These are phyloP conservation scores for Paramecium sonneborni DNA, from an alignment of 73 alveolate species.

Conservation along the genomic window DNA sequence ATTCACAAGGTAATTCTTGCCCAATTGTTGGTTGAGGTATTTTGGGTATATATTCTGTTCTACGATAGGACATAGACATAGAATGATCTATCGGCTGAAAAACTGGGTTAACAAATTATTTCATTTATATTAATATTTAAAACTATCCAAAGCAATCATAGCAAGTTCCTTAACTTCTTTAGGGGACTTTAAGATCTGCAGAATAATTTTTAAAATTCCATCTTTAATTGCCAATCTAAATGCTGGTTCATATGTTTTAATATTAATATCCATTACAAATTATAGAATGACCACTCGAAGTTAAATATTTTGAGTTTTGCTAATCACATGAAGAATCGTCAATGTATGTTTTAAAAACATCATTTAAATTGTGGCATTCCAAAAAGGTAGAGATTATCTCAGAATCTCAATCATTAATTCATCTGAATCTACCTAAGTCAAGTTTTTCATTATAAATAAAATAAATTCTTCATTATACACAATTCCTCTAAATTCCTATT, in stretches of 20 bases:
- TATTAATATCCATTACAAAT: background rate
- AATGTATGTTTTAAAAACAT: constrained; percentile 1
- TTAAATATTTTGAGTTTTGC: background rate
- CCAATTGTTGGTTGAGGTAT: background rate
- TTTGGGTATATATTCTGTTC: background rate
- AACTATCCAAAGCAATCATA: constrained; percentile 22
- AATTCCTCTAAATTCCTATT: background rate
- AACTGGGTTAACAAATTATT: constrained; percentile 42
- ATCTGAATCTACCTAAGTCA: constrained; percentile 8
- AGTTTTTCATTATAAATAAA: background rate
- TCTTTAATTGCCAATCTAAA: background rate
- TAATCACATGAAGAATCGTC: background rate
- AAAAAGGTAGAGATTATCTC: background rate
- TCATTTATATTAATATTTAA: constrained; percentile 38
- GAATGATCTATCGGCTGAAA: constrained; percentile 21
- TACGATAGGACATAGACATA: background rate
- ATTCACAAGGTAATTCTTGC: background rate
- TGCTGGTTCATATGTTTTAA: background rate
- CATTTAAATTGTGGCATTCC: background rate
- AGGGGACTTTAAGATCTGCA: background rate
- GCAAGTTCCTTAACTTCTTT: background rate
- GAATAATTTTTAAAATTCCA: background rate
- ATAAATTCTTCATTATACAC: background rate
- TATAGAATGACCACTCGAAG: background rate
- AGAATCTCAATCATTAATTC: background rate